Evolutionary conservation across 768 basidiomycete species (phyloP), one percentile per base, ranked within the genome.

Genomic region (Chalciporus piperatus): DNA sequence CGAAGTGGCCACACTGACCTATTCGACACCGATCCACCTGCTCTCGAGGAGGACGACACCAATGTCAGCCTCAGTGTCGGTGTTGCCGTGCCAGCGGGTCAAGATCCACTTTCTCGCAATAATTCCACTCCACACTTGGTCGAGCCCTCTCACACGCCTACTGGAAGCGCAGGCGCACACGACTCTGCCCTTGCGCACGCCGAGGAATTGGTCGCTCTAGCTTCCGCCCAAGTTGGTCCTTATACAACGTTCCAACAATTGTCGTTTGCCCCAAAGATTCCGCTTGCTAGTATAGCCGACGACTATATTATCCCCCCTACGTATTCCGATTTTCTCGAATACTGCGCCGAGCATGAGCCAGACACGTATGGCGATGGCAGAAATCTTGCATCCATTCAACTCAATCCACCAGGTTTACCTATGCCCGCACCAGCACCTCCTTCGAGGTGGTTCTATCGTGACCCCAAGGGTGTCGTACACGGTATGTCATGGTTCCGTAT

Each of bases 231-330:
- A 50, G 82, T 84, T 69, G 88, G 89, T 17, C 83, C 91, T 27
- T 96, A 94, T 65, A 91, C 89, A 17, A 94, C 91, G 7, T 95
- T 96, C 72, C 93, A 94, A 63, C 92, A 96, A 70, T 73, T 96
- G 14, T 78, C 76, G 8, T 94, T 92, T 61, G 81, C 93, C 3
- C 92, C 92, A 10, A 85, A 79, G 45, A 91, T 96, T 60, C 92
- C 92, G n/a, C 75, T 94, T 48, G 87, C 88, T 23, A 81, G 87
- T 0, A 89, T 96, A 48, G 88, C 92, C 25, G 89, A 94, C 61
- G 90, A 93, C 38, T 96, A 90, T 68, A 81, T 92, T 51, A 96
- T 96, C 46, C 92, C 92, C 8, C 92, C 92, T 1, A 91, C 91
- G 54, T 96, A 96, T 69, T 80, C 84, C 12, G 76, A 83, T 38